Evolutionary conservation across 495 filamentous ascomycete species (phyloP).

Genomic region (Aspergillus ellipticus): DNA sequence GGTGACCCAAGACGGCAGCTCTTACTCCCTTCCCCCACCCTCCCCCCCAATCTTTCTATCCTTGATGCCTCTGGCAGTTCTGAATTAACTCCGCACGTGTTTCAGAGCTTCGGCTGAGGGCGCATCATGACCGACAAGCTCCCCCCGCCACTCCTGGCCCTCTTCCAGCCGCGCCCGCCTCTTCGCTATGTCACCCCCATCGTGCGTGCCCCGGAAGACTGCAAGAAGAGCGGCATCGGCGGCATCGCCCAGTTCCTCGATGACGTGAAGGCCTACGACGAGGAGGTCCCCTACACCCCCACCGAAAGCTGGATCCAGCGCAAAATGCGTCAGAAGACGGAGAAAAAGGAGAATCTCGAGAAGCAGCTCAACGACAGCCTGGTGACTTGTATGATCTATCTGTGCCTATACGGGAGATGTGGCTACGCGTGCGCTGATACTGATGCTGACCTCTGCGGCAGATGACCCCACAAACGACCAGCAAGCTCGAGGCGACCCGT

Average conservation of each 20-base stretch:
- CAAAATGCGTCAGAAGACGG: conserved; percentile 71
- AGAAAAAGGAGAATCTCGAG: conserved; percentile 67
- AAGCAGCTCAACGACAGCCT: conserved; percentile 63
- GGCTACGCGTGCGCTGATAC: background rate
- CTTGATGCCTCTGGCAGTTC: conserved; percentile 9
- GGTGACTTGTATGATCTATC: conserved; percentile 57
- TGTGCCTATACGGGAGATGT: conserved; percentile 9
- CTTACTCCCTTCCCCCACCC: background rate
- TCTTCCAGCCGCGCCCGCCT: conserved; percentile 90
- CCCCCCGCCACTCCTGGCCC: conserved; percentile 83
- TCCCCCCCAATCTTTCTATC: background rate
- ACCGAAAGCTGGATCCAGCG: conserved; percentile 91
- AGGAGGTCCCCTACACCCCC: conserved; percentile 69
- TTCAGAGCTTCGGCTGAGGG: background rate
- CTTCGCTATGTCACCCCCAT: conserved; percentile 82
- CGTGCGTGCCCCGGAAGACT: conserved; percentile 80
- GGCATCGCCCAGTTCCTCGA: conserved; percentile 73
- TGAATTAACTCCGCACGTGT: background rate
- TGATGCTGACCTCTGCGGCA: conserved; percentile 29
- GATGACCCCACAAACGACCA: conserved; percentile 67
- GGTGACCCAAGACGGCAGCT: too few relatives aligned
- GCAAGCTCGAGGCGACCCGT: conserved; percentile 86
- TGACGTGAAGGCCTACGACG: conserved; percentile 64
- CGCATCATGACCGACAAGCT: conserved; percentile 88
- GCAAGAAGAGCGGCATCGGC: conserved; percentile 59